Evolutionary conservation across 1,139 yeast species (phyloP), one percentile per base, ranked within the genome.

Genomic region (Yamadazyma membranifaciens): DNA sequence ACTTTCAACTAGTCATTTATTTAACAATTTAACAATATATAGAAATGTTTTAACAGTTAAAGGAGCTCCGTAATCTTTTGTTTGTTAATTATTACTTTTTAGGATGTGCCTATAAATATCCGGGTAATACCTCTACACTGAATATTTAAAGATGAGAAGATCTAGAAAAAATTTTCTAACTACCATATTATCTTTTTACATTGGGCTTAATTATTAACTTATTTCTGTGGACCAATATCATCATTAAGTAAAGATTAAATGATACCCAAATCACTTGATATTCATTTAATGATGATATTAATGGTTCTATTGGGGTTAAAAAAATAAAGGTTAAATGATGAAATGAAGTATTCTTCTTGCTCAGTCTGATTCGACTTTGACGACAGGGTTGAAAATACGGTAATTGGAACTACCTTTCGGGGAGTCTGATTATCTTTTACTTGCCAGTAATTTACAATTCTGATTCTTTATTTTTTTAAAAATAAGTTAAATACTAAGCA

Each of bases 331-430:
- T 31, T 37, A 25, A 26, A 41, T 78, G 83, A 78, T 76, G 83
- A 78, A 65, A 65, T 50, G 72, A 75, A 75, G 82, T 76, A 63
- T 64, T 62, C 82, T 80, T 81, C 86, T 83, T 81, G 82, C 87
- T 84, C 80, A 75, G 81, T 75, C 87, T 76, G 84, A 79, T 65
- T 77, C 88, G 91, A 83, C 87, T 78, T 77, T 83, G 91, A 81
- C 83, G 88, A 83, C 83, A 81, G 81, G 82, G 79, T 63, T 74
- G 80, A 79, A 69, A 81, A 80, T 69, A 66, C 84, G 76, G 67
- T 63, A 53, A 53, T 53, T 59, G 57, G 55, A 64, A 55, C 60
- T 57, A 57, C 56, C 56, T 49, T 56, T 48, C 16, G 22, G 14
- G 31, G 37, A 20, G 22, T 22, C 31, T 32, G 31, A 32, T 44